Evolutionary conservation across 129 eudicot genomes (phyloP).

Genomic region (Silybum marianum): DNA sequence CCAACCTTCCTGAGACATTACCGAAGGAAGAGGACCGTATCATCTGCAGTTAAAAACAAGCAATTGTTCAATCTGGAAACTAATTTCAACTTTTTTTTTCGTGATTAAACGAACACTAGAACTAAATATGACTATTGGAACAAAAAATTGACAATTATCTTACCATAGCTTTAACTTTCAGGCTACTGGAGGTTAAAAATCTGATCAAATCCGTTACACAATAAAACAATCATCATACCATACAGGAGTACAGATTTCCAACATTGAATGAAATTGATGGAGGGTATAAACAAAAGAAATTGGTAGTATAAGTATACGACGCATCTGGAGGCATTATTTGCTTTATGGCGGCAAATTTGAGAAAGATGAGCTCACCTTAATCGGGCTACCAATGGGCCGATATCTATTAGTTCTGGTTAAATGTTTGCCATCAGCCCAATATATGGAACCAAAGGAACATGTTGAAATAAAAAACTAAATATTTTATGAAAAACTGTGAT

Average conservation of each 20-base stretch:
- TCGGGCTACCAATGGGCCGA: background rate
- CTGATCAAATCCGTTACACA: background rate
- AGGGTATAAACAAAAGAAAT: background rate
- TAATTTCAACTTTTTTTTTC: background rate
- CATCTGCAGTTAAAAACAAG: background rate
- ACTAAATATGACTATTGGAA: background rate
- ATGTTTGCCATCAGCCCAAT: background rate
- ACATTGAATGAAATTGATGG: background rate
- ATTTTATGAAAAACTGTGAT: too few relatives aligned
- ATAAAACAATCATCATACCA: background rate
- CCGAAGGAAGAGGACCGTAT: background rate
- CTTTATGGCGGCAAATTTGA: background rate
- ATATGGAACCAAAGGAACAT: too few relatives aligned
- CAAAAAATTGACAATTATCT: background rate
- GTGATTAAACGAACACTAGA: background rate
- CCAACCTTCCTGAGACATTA: background rate
- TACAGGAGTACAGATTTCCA: background rate
- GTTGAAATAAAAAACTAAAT: too few relatives aligned
- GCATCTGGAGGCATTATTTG: background rate
- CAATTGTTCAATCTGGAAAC: background rate
- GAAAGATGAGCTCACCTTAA: background rate
- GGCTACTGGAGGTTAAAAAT: background rate
- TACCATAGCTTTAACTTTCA: background rate
- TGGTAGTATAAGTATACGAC: background rate
- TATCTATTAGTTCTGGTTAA: background rate